Evolutionary conservation across 164 flowering plant species (phyloP).

Genomic region (Chimonanthus praecox): DNA sequence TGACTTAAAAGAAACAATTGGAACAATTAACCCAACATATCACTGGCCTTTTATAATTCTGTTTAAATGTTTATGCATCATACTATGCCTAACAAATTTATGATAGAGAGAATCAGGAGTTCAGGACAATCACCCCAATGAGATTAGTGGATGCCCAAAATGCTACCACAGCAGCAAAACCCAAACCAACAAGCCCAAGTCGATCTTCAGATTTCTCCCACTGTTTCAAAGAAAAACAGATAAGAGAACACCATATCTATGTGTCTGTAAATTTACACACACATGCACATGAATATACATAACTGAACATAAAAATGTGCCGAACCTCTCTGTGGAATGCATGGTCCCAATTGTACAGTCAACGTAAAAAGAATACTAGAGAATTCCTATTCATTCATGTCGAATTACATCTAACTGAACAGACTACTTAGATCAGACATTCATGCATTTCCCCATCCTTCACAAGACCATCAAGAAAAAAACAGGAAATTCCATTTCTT

Average conservation of each 20-base stretch:
- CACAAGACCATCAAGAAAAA: background rate
- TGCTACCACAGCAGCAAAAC: conserved; percentile 65
- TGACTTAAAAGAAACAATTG: no score
- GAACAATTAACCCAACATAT: no score
- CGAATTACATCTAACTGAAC: no score
- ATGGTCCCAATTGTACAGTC: no score
- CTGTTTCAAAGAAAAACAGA: conserved; percentile 31
- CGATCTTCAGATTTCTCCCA: conserved; percentile 90
- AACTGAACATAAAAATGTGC: no score
- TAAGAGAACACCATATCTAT: background rate
- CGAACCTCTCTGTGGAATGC: no score
- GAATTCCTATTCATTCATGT: no score
- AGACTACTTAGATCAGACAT: no score
- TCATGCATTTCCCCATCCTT: no score
- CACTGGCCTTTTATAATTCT: background rate
- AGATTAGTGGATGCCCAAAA: conserved; percentile 78
- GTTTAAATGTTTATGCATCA: background rate
- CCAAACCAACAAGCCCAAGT: conserved; percentile 65
- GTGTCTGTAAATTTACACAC: background rate
- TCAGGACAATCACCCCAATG: conserved; percentile 39
- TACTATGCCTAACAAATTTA: background rate
- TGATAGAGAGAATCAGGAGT: background rate
- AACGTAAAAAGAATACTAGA: no score
- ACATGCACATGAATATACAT: background rate
- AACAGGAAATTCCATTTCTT: background rate